Base-by-base conservation (phyloP, 306 rosid genomes). In the Abrus pulchellus region DNA sequence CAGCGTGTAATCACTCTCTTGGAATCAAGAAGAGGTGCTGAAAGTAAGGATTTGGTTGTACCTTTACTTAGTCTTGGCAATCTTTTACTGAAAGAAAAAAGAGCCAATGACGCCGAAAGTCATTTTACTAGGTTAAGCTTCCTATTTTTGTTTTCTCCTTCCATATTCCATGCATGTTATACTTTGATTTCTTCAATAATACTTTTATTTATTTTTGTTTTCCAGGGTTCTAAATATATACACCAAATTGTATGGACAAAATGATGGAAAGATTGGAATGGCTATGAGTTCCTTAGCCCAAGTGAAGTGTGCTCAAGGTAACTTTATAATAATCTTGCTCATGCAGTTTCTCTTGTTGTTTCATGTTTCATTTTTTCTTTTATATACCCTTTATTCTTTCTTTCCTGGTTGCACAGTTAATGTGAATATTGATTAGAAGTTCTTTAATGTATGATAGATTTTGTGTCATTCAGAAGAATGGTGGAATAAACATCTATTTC, bases 221-320 rank as follows among this genome's bases (percentile, higher is more conserved):
- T 67, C 13, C 60, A 94, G 99, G 88, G 87, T 93, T 85, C 66
- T 93, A 62, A 79, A 83, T 80, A 85, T 94, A 78, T 85, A 89
- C 75, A 84, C 77, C 33, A 88, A 88, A 80, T 76, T 87, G 43
- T 88, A 93, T 79, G 99, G 99, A 80, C 89, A 94, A 78, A 75
- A 67, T 28, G 97, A 94, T 48, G 97, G 99, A 85, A 86, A 91
- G 87, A 90, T 90, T 83, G 99, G 97, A 81, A 86, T 91, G 90
- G 94, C 97, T 59, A 89, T 91, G 95, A 85, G 81, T 79, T 93
- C 97, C 69, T 83, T 93, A 52, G 99, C 99, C 75, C 91, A 84
- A 69, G 97, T 84, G 9, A 91, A 94, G 85, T 91, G 92, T 83
- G 97, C 95, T 60, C 84, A 83, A 82, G 97, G 99, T 94, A 90